These are phyloP conservation scores for Camellia japonica DNA, from an alignment of 148 eudicot genomes.

Conservation along the genomic window DNA sequence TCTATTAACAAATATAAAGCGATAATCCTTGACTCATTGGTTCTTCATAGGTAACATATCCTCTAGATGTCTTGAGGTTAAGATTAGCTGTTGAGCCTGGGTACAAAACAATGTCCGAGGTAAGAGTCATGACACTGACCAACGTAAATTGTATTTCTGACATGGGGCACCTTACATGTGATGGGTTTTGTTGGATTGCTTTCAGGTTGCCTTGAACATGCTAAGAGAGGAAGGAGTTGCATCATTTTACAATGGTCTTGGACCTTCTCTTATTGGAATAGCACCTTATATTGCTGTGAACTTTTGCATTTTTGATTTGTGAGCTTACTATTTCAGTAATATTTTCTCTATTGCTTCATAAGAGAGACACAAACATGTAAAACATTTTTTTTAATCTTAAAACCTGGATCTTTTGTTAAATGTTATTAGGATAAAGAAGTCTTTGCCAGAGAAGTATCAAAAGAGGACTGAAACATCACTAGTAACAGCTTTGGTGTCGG, in stretches of 20 bases:
- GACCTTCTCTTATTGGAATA: constrained; percentile 95
- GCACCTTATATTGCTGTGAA: constrained; percentile 99
- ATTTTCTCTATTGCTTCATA: constrained; percentile 22
- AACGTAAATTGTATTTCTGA: not conserved
- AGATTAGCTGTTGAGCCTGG: constrained; percentile 97
- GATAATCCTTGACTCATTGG: not conserved
- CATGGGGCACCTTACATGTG: not conserved
- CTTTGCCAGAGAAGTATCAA: constrained; percentile 87
- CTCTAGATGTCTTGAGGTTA: constrained; percentile 87
- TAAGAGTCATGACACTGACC: constrained; percentile 20
- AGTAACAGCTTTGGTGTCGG: constrained; percentile 72
- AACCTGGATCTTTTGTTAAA: constrained; percentile 22
- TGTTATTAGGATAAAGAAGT: constrained; percentile 81
- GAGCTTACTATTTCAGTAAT: constrained; percentile 47
- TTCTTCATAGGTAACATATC: constrained; percentile 80
- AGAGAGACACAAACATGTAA: not conserved
- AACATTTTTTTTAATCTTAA: constrained; percentile 15
- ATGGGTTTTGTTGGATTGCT: constrained; percentile 4
- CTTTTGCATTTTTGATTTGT: constrained; percentile 98
- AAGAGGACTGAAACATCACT: constrained; percentile 84
- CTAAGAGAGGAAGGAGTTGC: constrained; percentile 87
- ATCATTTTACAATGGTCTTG: constrained; percentile 90
- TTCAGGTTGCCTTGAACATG: constrained; percentile 87
- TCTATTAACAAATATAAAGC: not conserved
- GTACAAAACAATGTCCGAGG: constrained; percentile 75